Evolutionary conservation across 2,329 filamentous ascomycete species (phyloP), one percentile per base, ranked within the genome.

Genomic region (Aspergillus costaricaensis): DNA sequence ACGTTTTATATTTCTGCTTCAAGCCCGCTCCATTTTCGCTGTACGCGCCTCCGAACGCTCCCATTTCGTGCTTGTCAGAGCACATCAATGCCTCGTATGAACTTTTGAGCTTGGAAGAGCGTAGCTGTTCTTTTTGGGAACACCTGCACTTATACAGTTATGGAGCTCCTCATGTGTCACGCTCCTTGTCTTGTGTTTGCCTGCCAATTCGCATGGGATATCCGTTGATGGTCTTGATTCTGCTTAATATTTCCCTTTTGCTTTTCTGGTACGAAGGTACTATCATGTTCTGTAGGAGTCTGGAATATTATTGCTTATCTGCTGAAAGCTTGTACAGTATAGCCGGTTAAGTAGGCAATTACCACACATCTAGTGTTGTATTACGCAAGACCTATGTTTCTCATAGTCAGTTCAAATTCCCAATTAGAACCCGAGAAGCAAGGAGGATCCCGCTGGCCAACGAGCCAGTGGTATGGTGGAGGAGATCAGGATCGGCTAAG

Each of bases 271-370:
- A 50, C 48, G 47, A 53, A 57, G 57, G 60, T 56, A 62, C 65
- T 61, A 32, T 66, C 49, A 58, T 65, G 53, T 41, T 63, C 60
- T 65, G 49, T 63, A 63, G 69, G 69, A 70, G 70, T 72, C 65
- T 63, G 68, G 62, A 68, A 69, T 67, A 66, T 57, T 53, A 61
- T 56, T 58, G 39, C 12, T 36, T 23, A 32, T 15, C 8, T 54
- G 23, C 25, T 27, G 9, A 21, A 38, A 50, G 7, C 25, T 12
- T 30, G 47, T 32, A 17, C 47, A 27, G 23, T 30, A 49, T 27
- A 15, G 44, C 14, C 4, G 25, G 14, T 25, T 36, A 5, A 50
- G 30, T 49, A 47, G 39, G 39, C 17, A 12, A 23, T 44, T 12
- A 21, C 41, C 41, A 44, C 41, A 17, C 21, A 21, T 9, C n/a